Evolutionary conservation across 768 basidiomycete species (phyloP).

Genomic region (Tulasnella calospora): DNA sequence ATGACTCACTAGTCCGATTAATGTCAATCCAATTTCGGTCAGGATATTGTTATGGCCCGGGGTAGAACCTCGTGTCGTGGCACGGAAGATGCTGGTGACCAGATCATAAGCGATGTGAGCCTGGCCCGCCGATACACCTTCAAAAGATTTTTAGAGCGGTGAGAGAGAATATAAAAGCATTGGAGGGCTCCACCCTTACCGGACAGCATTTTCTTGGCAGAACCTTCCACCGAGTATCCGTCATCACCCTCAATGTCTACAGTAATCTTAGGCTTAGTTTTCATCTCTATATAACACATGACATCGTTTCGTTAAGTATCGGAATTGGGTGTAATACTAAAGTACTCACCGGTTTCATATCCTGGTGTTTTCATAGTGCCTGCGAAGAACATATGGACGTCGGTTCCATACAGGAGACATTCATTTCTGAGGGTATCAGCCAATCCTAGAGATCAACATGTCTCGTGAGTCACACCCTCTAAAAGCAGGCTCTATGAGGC

Average conservation of each 20-base stretch:
- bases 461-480: not conserved
- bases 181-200: not conserved
- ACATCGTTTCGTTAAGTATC: not conserved
- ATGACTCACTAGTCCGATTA: conserved; percentile 44
- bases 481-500: not conserved
- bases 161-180: not conserved
- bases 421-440: conserved; percentile 81
- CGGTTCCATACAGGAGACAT: conserved; percentile 67
- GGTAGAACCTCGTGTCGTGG: conserved; percentile 58
- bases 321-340: not conserved
- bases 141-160: not conserved
- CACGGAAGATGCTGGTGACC: conserved; percentile 60
- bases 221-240: conserved; percentile 48
- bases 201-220: conserved; percentile 53
- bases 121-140: conserved; percentile 64
- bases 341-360: conserved; percentile 62
- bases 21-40: conserved; percentile 47
- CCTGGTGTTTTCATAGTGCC: conserved; percentile 76
- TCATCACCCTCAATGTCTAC: conserved; percentile 73
- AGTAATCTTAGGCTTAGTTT: conserved; percentile 68
- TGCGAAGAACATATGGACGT: conserved; percentile 78
- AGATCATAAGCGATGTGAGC: conserved; percentile 73
- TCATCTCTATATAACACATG: conserved; percentile 28
- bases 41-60: conserved; percentile 54
- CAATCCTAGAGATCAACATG: conserved; percentile 49